A percentile compares a stretch with the other conserved stretches of the same genome.
Evolutionary conservation across 2,329 filamentous ascomycete genomes (phyloP).

Genomic region (Tolypocladium pustulatum): DNA sequence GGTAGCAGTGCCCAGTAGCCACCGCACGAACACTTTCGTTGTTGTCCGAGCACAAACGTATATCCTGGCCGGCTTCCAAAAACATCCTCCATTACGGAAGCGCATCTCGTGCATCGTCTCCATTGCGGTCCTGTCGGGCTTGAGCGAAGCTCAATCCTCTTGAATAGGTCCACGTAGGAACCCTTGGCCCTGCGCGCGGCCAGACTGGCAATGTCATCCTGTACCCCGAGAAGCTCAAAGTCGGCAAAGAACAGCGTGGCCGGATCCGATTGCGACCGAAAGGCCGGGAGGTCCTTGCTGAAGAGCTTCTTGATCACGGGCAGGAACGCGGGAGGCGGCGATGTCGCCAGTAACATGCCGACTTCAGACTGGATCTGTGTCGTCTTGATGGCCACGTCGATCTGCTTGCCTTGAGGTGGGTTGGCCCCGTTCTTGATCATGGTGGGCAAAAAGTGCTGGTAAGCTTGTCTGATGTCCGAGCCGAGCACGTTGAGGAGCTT

Average conservation of each 20-base stretch:
- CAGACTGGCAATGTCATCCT: slow-evolving; percentile 42
- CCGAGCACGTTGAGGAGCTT: slow-evolving; percentile 43
- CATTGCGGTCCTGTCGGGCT: slow-evolving; percentile 15
- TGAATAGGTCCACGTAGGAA: slow-evolving; percentile 44
- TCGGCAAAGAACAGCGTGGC: slow-evolving; percentile 64
- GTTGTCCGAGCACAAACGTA: slow-evolving; percentile 42
- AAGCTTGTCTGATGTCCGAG: slow-evolving; percentile 38
- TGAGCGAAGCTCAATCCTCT: slow-evolving; percentile 39
- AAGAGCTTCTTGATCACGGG: slow-evolving; percentile 57
- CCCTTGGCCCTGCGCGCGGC: slow-evolving; percentile 24
- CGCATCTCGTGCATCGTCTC: slow-evolving; percentile 43
- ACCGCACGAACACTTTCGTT: slow-evolving; percentile 44
- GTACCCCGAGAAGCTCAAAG: slow-evolving; percentile 57
- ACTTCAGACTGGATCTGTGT: slow-evolving; percentile 40
- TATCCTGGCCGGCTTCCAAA: slow-evolving; percentile 35
- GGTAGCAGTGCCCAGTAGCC: slow-evolving; percentile 40
- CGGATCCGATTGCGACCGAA: slow-evolving; percentile 51
- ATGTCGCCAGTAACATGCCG: slow-evolving; percentile 36
- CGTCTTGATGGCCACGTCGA: slow-evolving; percentile 33
- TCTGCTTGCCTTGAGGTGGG: slow-evolving; percentile 29
- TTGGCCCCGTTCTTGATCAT: slow-evolving; percentile 36
- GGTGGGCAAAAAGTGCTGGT: slow-evolving; percentile 33
- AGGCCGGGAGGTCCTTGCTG: slow-evolving; percentile 42
- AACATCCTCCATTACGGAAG: slow-evolving; percentile 55
- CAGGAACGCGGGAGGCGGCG: slow-evolving; percentile 36